A percentile compares a stretch with the other conserved stretches of the same genome.
Conservation (phyloP, 2,329 filamentous ascomycete species). For the Aspergillus piperis region DNA sequence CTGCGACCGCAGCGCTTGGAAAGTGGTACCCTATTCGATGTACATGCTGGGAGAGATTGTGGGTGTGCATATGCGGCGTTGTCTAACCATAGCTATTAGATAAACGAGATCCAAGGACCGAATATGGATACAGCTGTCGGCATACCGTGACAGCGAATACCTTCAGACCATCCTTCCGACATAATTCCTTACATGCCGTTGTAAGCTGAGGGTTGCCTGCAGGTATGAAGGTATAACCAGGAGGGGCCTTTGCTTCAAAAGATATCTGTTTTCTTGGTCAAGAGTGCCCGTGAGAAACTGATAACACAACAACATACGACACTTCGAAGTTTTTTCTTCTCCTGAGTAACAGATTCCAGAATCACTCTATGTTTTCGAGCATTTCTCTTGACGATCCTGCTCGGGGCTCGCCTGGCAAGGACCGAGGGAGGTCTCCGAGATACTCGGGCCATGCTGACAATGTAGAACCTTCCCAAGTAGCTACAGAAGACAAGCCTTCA, state of each 20-base stretch:
- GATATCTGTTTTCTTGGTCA: constrained; percentile 52
- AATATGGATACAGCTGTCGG: constrained; percentile 17
- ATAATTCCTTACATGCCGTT: constrained; percentile 61
- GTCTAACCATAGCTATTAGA: constrained; percentile 41
- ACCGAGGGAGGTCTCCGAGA: constrained; percentile 37
- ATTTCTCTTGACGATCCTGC: constrained; percentile 35
- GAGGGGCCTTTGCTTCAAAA: constrained; percentile 56
- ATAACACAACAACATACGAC: constrained; percentile 43
- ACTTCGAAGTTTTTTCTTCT: constrained; percentile 61
- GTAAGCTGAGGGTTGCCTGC: constrained; percentile 62
- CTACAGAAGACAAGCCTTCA: constrained; percentile 20
- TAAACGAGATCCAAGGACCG: constrained; percentile 4
- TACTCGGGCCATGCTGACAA: constrained; percentile 40
- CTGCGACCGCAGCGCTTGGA: constrained; percentile 59
- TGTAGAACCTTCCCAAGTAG: constrained; percentile 23
- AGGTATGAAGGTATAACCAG: constrained; percentile 63
- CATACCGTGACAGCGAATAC: constrained; percentile 64
- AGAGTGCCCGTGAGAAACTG: constrained; percentile 20
- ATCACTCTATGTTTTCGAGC: constrained; percentile 58
- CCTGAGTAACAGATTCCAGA: constrained; percentile 58
- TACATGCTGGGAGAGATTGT: constrained; percentile 61
- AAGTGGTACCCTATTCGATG: constrained; percentile 66
- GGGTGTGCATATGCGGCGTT: constrained; percentile 51
- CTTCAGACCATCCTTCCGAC: constrained; percentile 55
- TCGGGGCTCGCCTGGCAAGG: constrained; percentile 36